A percentile compares a stretch with the other conserved stretches of the same genome.
These are phyloP conservation scores for Vigna angularis DNA, from an alignment of 306 rosid species.

Conservation along the genomic window DNA sequence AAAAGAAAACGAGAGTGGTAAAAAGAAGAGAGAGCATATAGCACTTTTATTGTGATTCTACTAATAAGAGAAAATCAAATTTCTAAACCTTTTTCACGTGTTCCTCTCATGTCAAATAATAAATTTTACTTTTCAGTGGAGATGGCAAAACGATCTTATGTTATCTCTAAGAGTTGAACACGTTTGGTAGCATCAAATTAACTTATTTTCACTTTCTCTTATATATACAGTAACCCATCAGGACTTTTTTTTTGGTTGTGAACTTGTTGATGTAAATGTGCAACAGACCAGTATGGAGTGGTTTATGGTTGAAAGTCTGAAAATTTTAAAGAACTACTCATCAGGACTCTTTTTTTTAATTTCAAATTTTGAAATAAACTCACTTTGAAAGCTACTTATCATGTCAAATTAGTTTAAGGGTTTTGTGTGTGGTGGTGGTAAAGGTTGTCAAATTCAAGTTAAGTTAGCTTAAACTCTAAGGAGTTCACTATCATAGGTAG, in stretches of 20 bases:
- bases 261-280: neutral
- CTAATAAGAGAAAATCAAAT: conserved; percentile 23
- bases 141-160: neutral
- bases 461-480: neutral
- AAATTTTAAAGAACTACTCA: no score
- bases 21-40: neutral
- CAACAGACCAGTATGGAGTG: neutral
- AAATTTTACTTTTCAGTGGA: neutral
- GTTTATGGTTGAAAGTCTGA: neutral
- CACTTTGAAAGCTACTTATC: neutral
- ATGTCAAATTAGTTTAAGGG: neutral
- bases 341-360: no score
- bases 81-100: conserved; percentile 16
- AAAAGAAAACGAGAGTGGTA: conserved; percentile 10
- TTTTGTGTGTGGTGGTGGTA: neutral
- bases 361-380: neutral
- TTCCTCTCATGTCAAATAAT: conserved; percentile 12
- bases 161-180: neutral
- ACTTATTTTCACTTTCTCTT: neutral
- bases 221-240: neutral
- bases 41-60: neutral
- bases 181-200: neutral
- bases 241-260: neutral
- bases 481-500: no score
- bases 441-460: neutral